Evolutionary conservation across 2,329 filamentous ascomycete genomes (phyloP), one percentile per base, ranked within the genome.

Genomic region (Ilyonectria destructans): DNA sequence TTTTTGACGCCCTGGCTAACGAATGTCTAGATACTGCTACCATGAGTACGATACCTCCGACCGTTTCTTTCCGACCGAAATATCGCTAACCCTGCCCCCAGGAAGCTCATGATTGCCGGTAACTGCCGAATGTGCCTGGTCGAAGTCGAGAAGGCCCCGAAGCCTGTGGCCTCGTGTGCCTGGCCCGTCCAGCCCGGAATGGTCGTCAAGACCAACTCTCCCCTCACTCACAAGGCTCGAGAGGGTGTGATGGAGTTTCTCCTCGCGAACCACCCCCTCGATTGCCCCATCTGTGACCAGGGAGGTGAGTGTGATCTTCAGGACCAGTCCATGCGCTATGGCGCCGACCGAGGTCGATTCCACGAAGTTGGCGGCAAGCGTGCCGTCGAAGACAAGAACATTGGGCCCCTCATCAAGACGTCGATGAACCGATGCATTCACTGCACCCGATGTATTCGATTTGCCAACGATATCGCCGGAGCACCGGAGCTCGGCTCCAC

Each of bases 361-460:
- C 96, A 99, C 85, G 96, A 99, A 84, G 85, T 97, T 79, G 91
- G 90, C 63, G 96, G 96, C 84, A 99, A 99, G 89, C 93, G 96
- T 86, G 96, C 95, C 29, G 95, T 98, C 45, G 96, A 99, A 86
- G 96, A 99, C 84, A 99, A 99, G 89, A 98, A 99, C 83, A 98
- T 99, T 78, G 96, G 96, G 40, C 96, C 96, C 61, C 84, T 99
- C 75, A 93, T 99, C 85, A 99, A 99, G 90, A 99, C 96, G 4
- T 99, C 96, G 57, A 99, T 99, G 96, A 99, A 99, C 88, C 90
- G 96, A 81, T 99, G 96, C 84, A 99, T 99, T 79, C 96, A 99
- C 87, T 99, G 96, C 88, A 99, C 96, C 71, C 91, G 96, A 79
- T 99, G 96, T 84, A 91, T 99, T 76, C 95, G 96, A 80, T 99